These are phyloP conservation scores for Ensete ventricosum DNA, from an alignment of 176 grass and related monocot genomes.

Conservation along the genomic window DNA sequence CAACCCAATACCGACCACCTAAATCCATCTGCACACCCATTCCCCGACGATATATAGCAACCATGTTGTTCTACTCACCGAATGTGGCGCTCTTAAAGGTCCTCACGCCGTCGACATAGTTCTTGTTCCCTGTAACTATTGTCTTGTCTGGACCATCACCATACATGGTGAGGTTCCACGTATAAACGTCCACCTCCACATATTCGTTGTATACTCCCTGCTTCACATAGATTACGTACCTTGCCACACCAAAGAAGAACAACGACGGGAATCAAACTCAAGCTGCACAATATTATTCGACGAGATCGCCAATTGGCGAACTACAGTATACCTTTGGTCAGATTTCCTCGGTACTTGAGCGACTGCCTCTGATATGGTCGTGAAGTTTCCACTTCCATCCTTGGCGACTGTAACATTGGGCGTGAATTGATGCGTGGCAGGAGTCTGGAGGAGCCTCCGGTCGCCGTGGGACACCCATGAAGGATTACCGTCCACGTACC, in stretches of 20 bases:
- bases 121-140: not conserved
- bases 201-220: not conserved
- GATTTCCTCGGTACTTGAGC: not conserved
- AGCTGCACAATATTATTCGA: not conserved
- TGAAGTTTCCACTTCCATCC: slow-evolving; percentile 16
- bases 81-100: not conserved
- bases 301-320: not conserved
- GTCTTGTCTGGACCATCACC: not conserved
- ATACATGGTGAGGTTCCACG: not conserved
- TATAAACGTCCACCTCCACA: not conserved
- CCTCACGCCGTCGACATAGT: not conserved
- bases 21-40: too few species aligned
- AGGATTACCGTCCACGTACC: not conserved
- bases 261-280: slow-evolving; percentile 7
- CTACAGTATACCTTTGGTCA: not conserved
- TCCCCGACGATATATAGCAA: not conserved
- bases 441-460: not conserved
- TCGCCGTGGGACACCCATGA: not conserved
- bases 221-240: not conserved
- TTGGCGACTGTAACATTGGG: slow-evolving; percentile 7
- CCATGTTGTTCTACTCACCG: not conserved
- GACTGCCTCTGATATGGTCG: not conserved
- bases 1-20: not conserved
- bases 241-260: not conserved
- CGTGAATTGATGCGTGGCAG: not conserved